Evolutionary conservation across 2,329 filamentous ascomycete genomes (phyloP), one percentile per base, ranked within the genome.

Genomic region (Xylaria sp.): DNA sequence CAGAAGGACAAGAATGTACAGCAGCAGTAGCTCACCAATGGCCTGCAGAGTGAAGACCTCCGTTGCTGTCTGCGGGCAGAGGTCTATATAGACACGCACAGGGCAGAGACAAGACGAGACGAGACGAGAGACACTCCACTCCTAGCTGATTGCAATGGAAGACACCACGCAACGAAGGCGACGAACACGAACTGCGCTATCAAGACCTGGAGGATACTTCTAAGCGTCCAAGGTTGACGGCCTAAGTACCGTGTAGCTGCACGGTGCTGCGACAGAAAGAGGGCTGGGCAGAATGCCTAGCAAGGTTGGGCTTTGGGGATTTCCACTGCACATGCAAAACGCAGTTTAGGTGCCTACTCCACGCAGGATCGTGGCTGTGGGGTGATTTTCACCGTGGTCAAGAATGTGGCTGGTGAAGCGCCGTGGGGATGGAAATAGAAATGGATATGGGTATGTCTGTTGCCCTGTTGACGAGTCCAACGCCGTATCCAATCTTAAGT

Each of bases 141-240:
- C 64, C 61, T 59, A 51, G 49, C 59, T 62, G 69, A 58, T 66
- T 54, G 63, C 65, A 66, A 47, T 58, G 62, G 64, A 66, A 66
- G 63, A 64, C 54, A 62, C 63, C 63, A 47, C 59, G 51, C 44
- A 41, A 62, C 62, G 60, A 60, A 62, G 63, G 62, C 31, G 63
- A 54, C 58, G 17, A 17, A 27, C 43, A 55, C 44, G 35, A 62
- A 46, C 35, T 27, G 55, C 27, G 37, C 54, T 49, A 40, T 46
- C 46, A 51, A 57, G n/a, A 6, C 62, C 62, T 66, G 61, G 63
- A 60, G 25, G n/a, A 29, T n/a, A 37, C 13, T 33, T 33, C 31
- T 1, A 31, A n/a, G 25, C 25, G n/a, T 47, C 43, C 27, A 2
- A 23, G 19, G 21, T 35, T 6, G 29, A 6, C 6, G 29, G 29